Conservation (phyloP, 2,329 filamentous ascomycete genomes). For the Verticillium dahliae region DNA sequence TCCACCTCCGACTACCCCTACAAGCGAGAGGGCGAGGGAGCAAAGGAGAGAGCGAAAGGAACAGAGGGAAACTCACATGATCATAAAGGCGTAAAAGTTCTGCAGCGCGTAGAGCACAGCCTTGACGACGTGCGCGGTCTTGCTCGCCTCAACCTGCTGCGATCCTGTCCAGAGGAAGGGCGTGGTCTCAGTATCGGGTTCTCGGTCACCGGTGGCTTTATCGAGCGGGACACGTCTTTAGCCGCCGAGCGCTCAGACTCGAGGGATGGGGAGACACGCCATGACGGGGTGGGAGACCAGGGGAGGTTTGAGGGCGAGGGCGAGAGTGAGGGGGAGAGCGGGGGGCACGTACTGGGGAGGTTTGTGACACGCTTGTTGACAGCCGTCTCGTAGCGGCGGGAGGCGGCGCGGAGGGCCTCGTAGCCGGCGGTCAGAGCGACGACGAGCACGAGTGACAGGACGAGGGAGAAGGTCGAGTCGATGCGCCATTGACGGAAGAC, state of each 20-base stretch:
- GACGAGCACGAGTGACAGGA: conserved; percentile 78
- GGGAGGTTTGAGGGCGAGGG: neutral
- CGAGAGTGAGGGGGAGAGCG: neutral
- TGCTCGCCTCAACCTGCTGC: conserved; percentile 53
- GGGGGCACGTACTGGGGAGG: conserved; percentile 42
- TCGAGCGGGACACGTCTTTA: neutral
- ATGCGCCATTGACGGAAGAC: conserved; percentile 91
- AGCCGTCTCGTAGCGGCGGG: conserved; percentile 67
- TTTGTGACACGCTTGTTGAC: conserved; percentile 40
- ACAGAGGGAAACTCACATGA: conserved; percentile 68
- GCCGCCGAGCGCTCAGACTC: conserved; percentile 1
- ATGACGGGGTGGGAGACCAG: conserved; percentile 2
- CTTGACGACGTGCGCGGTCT: conserved; percentile 71
- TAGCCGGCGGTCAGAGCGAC: conserved; percentile 84
- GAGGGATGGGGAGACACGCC: neutral
- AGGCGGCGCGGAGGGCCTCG: conserved; percentile 74
- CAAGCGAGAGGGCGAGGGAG: too few species aligned
- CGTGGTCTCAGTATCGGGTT: conserved; percentile 54
- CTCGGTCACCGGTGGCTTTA: conserved; percentile 15
- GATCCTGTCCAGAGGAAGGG: conserved; percentile 68
- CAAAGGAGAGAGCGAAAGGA: neutral
- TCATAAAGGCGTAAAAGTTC: conserved; percentile 98
- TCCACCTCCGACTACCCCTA: neutral
- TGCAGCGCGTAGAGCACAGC: conserved; percentile 81
- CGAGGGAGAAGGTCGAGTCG: conserved; percentile 62